Conservation (phyloP, 805 yeast species). For the Candida germanica region DNA sequence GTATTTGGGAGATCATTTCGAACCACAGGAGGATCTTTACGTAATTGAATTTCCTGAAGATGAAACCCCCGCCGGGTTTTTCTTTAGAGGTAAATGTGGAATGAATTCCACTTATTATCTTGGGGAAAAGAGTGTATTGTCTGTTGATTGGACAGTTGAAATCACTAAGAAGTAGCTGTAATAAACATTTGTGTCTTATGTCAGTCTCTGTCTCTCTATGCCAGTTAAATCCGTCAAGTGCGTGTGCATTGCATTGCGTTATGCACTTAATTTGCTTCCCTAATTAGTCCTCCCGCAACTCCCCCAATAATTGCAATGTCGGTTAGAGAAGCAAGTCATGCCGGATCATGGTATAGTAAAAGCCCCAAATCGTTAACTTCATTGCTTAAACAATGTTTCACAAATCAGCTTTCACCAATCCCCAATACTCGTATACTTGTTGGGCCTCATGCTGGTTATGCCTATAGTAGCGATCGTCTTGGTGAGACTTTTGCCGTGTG, state of each 20-base stretch:
- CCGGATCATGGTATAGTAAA: conserved; percentile 85
- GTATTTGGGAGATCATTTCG: conserved; percentile 29
- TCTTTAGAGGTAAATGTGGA: conserved; percentile 32
- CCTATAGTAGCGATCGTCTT: conserved; percentile 74
- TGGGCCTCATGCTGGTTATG: conserved; percentile 82
- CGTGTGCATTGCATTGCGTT: no score
- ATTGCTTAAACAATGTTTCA: conserved; percentile 51
- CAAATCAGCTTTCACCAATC: conserved; percentile 22
- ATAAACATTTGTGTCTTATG: no score
- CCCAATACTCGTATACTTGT: conserved; percentile 39
- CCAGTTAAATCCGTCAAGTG: no score
- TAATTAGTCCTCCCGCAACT: no score
- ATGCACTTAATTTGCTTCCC: no score
- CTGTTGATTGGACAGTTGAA: conserved; percentile 34
- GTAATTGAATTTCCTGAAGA: conserved; percentile 30
- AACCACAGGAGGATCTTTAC: conserved; percentile 33
- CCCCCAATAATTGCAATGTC: no score
- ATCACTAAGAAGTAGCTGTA: conserved; percentile 26
- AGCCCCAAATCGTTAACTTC: conserved; percentile 38
- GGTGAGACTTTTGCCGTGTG: conserved; percentile 74
- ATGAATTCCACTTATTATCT: conserved; percentile 32
- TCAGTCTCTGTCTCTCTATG: no score
- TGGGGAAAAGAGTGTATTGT: conserved; percentile 27
- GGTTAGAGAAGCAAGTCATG: conserved; percentile 69
- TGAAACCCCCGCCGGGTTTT: conserved; percentile 38